Evolutionary conservation across 2,329 filamentous ascomycete genomes (phyloP).

Genomic region (Emergomyces orientalis): DNA sequence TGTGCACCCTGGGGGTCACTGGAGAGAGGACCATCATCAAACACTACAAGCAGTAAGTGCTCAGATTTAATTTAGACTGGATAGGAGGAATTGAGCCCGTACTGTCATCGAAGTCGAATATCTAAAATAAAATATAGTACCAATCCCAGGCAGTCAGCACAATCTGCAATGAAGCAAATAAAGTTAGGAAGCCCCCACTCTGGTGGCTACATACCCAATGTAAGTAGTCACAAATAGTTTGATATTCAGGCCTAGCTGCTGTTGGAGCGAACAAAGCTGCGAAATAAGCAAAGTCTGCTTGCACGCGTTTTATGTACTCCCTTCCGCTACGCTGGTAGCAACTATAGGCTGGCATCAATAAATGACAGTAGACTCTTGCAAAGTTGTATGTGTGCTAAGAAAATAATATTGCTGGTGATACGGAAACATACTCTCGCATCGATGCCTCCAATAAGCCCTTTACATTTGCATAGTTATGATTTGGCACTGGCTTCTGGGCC

Average conservation of each 20-base stretch:
- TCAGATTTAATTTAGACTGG: neutral
- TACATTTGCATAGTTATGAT: conserved; percentile 20
- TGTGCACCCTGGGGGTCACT: neutral
- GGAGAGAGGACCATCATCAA: neutral
- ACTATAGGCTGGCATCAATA: neutral
- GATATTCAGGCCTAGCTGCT: conserved; percentile 18
- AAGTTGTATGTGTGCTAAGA: neutral
- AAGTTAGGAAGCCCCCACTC: neutral
- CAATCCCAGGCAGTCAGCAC: neutral
- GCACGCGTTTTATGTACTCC: conserved; percentile 12
- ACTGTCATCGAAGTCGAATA: conserved; percentile 1
- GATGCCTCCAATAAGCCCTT: conserved; percentile 8
- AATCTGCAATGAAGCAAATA: neutral
- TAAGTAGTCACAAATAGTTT: conserved; percentile 20
- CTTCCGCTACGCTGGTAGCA: neutral
- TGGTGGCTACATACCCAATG: conserved; percentile 12
- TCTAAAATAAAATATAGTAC: neutral
- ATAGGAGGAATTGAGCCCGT: neutral
- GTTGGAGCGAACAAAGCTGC: conserved; percentile 20
- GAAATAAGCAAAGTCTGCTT: conserved; percentile 22
- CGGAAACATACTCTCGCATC: neutral
- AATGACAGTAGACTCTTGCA: neutral
- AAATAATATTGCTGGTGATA: neutral
- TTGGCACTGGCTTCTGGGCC: conserved; percentile 18
- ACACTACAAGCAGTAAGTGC: neutral